These are phyloP conservation scores for Lupinus albus DNA, from an alignment of 306 rosid genomes.

Conservation along the genomic window DNA sequence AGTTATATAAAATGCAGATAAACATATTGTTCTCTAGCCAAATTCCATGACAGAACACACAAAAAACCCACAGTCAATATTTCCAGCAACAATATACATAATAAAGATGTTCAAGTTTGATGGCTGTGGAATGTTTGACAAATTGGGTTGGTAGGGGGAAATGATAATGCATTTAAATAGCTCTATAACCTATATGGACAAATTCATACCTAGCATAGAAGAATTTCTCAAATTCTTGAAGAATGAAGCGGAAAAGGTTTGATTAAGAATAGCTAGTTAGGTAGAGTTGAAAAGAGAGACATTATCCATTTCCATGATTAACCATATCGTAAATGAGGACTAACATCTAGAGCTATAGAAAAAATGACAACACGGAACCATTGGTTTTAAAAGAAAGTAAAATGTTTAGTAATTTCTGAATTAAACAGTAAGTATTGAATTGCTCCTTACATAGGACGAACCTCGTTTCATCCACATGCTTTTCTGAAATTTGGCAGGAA, in stretches of 20 bases:
- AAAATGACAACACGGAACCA: slow-evolving; percentile 21
- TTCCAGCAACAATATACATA: slow-evolving; percentile 7
- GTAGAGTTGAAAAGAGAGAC: slow-evolving; percentile 2
- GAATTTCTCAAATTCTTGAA: slow-evolving; percentile 10
- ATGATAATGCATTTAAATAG: slow-evolving; percentile 1
- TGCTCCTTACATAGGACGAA: slow-evolving; percentile 38
- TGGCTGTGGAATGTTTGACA: slow-evolving; percentile 2
- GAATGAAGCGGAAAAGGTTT: not conserved
- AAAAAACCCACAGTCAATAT: not conserved
- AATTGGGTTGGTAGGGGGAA: slow-evolving; percentile 1
- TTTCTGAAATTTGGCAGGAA: slow-evolving; percentile 89
- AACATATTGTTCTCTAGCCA: not conserved
- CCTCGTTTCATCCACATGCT: slow-evolving; percentile 98
- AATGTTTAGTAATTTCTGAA: slow-evolving; percentile 9
- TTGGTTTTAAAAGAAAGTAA: not conserved
- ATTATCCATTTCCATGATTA: slow-evolving; percentile 10
- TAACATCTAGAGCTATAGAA: not conserved
- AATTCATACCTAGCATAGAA: not conserved
- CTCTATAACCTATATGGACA: not conserved
- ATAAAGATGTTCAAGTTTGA: slow-evolving; percentile 22
- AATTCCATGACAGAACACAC: not conserved
- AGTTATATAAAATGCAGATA: not conserved
- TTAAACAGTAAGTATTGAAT: not conserved
- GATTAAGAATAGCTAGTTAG: slow-evolving; percentile 4
- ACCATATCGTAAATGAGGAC: not conserved